Conservation (phyloP, 768 basidiomycete species). For the Termitomyces sp. region DNA sequence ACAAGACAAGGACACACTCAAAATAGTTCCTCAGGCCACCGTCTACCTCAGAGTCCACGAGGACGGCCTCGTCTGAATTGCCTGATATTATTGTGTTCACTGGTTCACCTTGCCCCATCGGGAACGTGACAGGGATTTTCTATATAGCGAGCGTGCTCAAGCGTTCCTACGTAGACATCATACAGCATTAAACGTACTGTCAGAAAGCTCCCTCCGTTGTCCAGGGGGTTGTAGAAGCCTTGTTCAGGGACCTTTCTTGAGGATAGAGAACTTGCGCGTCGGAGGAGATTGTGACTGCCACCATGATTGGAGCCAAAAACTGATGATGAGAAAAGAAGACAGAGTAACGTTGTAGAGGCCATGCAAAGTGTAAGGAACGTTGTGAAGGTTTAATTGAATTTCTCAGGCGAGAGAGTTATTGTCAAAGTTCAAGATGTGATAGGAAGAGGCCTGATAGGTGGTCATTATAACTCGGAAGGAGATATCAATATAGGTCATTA, state of each 20-base stretch:
- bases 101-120: conserved; percentile 78
- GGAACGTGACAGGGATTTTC: conserved; percentile 54
- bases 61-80: conserved; percentile 64
- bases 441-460: neutral
- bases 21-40: conserved; percentile 84
- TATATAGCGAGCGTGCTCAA: conserved; percentile 19
- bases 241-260: conserved; percentile 36
- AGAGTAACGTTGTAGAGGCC: conserved; percentile 16
- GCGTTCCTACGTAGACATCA: neutral
- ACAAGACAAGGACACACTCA: conserved; percentile 42
- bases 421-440: conserved; percentile 1
- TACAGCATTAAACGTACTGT: conserved; percentile 44
- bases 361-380: conserved; percentile 3
- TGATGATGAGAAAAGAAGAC: conserved; percentile 27
- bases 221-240: conserved; percentile 57
- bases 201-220: conserved; percentile 61
- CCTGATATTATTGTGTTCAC: conserved; percentile 79
- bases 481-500: neutral
- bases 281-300: neutral
- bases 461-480: conserved; percentile 1
- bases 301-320: conserved; percentile 14
- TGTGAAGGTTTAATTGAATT: neutral
- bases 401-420: neutral
- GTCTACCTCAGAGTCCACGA: conserved; percentile 49
- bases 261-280: conserved; percentile 11